Conservation (phyloP, 768 basidiomycete species). For the Lactarius trivialis region DNA sequence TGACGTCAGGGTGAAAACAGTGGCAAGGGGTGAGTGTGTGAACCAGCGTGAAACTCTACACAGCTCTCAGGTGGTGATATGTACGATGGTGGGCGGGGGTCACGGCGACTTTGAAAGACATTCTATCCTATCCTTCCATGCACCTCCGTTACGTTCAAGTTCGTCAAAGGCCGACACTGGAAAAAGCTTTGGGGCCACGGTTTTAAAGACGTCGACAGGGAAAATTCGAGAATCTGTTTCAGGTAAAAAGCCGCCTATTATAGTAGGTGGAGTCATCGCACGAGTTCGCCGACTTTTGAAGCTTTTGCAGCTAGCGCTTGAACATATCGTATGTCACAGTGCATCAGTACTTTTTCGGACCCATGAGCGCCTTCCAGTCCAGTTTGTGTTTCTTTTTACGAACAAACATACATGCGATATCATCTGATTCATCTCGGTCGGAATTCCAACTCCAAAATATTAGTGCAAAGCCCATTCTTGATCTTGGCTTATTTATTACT, state of each 20-base stretch:
- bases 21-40: too few species aligned
- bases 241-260: neutral
- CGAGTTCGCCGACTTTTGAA: conserved; percentile 2
- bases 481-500: neutral
- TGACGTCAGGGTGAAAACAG: neutral
- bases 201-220: too few species aligned
- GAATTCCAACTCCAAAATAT: neutral
- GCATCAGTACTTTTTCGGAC: too few species aligned
- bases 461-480: neutral
- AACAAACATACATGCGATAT: neutral
- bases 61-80: neutral
- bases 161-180: neutral
- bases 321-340: too few species aligned
- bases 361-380: too few species aligned
- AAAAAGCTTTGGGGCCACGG: neutral
- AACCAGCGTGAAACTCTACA: too few species aligned
- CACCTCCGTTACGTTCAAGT: neutral
- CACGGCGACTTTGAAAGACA: too few species aligned
- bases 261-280: neutral
- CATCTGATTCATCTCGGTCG: neutral
- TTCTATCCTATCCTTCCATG: neutral
- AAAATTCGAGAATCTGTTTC: neutral
- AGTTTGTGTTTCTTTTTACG: neutral
- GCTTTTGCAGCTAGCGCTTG: neutral
- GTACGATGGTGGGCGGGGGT: too few species aligned